Evolutionary conservation across 228 moss, liverwort and hornwort species (phyloP).

Genomic region (Sphagnum magellanicum): DNA sequence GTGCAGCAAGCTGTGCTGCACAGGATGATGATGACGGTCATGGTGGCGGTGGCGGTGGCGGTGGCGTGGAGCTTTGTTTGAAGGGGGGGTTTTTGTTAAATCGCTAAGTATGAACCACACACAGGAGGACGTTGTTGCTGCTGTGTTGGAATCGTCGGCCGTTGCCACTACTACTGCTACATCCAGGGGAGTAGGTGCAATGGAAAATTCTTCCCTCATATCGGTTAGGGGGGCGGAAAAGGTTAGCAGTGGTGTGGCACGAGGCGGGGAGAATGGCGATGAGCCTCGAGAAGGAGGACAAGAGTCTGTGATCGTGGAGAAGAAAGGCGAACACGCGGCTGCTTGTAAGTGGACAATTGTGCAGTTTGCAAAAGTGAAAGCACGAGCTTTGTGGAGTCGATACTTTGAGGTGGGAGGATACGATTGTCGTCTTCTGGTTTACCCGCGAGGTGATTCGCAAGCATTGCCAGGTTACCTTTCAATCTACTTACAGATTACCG

Average conservation of each 20-base stretch:
- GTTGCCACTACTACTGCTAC: constrained; percentile 19
- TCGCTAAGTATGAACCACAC: constrained; percentile 63
- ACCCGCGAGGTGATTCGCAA: constrained; percentile 86
- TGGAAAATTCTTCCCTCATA: constrained; percentile 62
- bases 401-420: constrained; percentile 96
- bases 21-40: too few species aligned
- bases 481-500: constrained; percentile 87
- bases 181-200: constrained; percentile 25
- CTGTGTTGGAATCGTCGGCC: constrained; percentile 40
- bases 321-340: constrained; percentile 81
- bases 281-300: constrained; percentile 92
- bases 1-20: too few species aligned
- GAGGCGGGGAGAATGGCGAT: constrained; percentile 82
- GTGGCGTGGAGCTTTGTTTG: too few species aligned
- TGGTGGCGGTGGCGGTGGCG: too few species aligned
- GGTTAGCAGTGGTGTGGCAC: constrained; percentile 54
- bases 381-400: constrained; percentile 79
- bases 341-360: constrained; percentile 94
- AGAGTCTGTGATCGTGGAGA: constrained; percentile 85
- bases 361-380: constrained; percentile 86
- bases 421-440: constrained; percentile 82
- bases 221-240: constrained; percentile 58
- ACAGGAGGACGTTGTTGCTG: constrained; percentile 26
- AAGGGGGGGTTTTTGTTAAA: not conserved
- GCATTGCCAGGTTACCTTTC: constrained; percentile 88